Evolutionary conservation across 1,284 basidiomycete genomes (phyloP).

Genomic region (Cutaneotrichosporon sp.): DNA sequence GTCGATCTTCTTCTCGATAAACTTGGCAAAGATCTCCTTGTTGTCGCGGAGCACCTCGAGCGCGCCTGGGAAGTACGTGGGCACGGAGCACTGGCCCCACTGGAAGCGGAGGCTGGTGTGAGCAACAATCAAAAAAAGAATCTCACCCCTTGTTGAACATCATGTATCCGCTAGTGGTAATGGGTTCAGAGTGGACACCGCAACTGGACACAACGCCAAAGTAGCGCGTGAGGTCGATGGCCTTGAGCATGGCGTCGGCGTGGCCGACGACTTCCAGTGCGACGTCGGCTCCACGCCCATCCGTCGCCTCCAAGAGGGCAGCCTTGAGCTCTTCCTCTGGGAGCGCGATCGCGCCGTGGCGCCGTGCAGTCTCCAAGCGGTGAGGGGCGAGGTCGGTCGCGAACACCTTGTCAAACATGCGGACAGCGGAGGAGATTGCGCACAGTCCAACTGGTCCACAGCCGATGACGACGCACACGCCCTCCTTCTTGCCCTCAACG

Average conservation of each 20-base stretch:
- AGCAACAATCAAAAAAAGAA: background rate
- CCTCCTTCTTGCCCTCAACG: conserved; percentile 31
- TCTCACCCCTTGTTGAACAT: conserved; percentile 72
- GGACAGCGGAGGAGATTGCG: conserved; percentile 50
- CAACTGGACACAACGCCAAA: conserved; percentile 80
- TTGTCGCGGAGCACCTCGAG: conserved; percentile 62
- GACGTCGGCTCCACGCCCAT: conserved; percentile 55
- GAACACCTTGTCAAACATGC: conserved; percentile 47
- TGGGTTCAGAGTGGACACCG: conserved; percentile 59
- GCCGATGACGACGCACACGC: conserved; percentile 51
- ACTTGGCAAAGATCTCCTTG: conserved; percentile 43
- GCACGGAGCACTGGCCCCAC: conserved; percentile 76
- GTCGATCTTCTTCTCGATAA: conserved; percentile 46
- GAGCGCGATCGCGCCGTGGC: conserved; percentile 52
- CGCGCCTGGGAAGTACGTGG: conserved; percentile 71
- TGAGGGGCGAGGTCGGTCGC: conserved; percentile 40
- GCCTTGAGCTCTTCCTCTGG: conserved; percentile 33
- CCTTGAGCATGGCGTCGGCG: conserved; percentile 65
- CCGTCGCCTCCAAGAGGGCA: conserved; percentile 40
- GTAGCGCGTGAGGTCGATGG: conserved; percentile 74
- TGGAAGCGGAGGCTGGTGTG: conserved; percentile 33
- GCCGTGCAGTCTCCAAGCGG: conserved; percentile 36
- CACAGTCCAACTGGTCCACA: conserved; percentile 55
- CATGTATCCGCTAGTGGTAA: conserved; percentile 52
- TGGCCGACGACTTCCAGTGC: conserved; percentile 72